A percentile compares a stretch with the other conserved stretches of the same genome.
Evolutionary conservation across 2,329 filamentous ascomycete species (phyloP).

Genomic region (Dothideomycetes sp.): DNA sequence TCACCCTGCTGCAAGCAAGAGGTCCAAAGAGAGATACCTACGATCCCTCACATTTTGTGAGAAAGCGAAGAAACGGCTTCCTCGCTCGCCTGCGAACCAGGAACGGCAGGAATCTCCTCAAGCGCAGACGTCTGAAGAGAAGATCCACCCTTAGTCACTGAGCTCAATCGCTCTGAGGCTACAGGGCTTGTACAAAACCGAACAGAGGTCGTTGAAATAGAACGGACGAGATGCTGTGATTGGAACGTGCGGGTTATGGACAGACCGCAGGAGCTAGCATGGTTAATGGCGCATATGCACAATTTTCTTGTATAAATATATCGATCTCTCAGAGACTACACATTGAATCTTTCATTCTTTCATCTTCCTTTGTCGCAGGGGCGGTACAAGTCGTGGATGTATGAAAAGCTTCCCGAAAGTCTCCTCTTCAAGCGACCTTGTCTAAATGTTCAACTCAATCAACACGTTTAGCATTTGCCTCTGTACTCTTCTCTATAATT

Average conservation of each 20-base stretch:
- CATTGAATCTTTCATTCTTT: too few relatives aligned
- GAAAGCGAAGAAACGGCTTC: slow-evolving; percentile 55
- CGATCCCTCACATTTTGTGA: slow-evolving; percentile 49
- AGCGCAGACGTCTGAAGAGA: slow-evolving; percentile 46
- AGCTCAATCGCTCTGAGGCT: neutral
- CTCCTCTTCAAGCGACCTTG: too few relatives aligned
- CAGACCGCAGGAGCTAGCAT: slow-evolving; percentile 1
- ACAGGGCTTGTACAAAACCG: slow-evolving; percentile 1
- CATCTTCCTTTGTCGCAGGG: too few relatives aligned
- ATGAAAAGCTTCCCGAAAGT: too few relatives aligned
- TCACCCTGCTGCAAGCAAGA: slow-evolving; percentile 31
- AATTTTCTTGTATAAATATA: slow-evolving; percentile 12
- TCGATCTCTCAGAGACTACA: neutral
- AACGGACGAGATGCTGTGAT: too few relatives aligned
- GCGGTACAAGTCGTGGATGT: too few relatives aligned
- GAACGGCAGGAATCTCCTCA: slow-evolving; percentile 46
- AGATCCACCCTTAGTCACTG: slow-evolving; percentile 46
- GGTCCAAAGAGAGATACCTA: slow-evolving; percentile 47
- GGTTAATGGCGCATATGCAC: slow-evolving; percentile 7
- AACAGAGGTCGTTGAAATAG: neutral
- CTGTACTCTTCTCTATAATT: too few relatives aligned
- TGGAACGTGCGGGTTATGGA: too few relatives aligned
- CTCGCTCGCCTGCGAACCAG: slow-evolving; percentile 43
- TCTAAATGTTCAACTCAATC: too few relatives aligned
- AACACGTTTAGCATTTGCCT: too few relatives aligned